A percentile compares a stretch with the other conserved stretches of the same genome.
These are phyloP conservation scores for Colletotrichum costaricense DNA, from an alignment of 2,329 filamentous ascomycete species.

Conservation along the genomic window DNA sequence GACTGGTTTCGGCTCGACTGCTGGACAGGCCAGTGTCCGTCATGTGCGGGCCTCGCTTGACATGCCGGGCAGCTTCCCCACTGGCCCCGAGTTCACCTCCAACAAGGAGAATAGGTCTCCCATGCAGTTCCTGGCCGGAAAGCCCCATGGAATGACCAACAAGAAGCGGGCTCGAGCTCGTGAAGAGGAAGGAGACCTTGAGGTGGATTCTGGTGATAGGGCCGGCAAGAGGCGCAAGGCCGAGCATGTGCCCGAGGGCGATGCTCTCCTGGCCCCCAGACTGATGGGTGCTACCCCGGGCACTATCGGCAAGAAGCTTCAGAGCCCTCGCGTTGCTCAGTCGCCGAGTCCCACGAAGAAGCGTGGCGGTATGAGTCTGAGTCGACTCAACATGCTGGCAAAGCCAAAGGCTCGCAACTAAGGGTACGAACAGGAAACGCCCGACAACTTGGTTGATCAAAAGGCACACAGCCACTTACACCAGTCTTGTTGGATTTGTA, in stretches of 20 bases:
- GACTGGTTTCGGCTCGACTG: slow-evolving; percentile 65
- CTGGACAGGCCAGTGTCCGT: slow-evolving; percentile 71
- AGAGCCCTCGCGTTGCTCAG: slow-evolving; percentile 40
- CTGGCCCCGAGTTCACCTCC: slow-evolving; percentile 42
- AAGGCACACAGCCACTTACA: neutral
- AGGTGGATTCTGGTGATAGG: slow-evolving; percentile 65
- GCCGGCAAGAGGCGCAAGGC: slow-evolving; percentile 70
- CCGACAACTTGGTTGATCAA: neutral
- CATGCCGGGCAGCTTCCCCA: slow-evolving; percentile 69
- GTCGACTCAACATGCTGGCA: slow-evolving; percentile 71
- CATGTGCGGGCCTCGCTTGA: slow-evolving; percentile 65
- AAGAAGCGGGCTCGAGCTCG: slow-evolving; percentile 73
- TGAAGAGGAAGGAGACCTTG: slow-evolving; percentile 67
- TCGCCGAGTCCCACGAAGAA: slow-evolving; percentile 63
- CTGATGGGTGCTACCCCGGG: slow-evolving; percentile 51
- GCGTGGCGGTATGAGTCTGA: slow-evolving; percentile 63
- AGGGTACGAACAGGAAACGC: neutral
- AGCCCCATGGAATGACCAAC: slow-evolving; percentile 72
- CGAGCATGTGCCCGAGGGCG: slow-evolving; percentile 59
- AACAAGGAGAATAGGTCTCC: slow-evolving; percentile 69
- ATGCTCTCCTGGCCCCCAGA: slow-evolving; percentile 63
- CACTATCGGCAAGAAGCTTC: slow-evolving; percentile 49
- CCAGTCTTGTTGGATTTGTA: slow-evolving; percentile 23
- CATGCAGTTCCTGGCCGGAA: slow-evolving; percentile 51
- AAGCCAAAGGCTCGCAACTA: slow-evolving; percentile 68